These are phyloP conservation scores for Colletotrichum shisoi DNA, from an alignment of 2,329 filamentous ascomycete species.

Conservation along the genomic window DNA sequence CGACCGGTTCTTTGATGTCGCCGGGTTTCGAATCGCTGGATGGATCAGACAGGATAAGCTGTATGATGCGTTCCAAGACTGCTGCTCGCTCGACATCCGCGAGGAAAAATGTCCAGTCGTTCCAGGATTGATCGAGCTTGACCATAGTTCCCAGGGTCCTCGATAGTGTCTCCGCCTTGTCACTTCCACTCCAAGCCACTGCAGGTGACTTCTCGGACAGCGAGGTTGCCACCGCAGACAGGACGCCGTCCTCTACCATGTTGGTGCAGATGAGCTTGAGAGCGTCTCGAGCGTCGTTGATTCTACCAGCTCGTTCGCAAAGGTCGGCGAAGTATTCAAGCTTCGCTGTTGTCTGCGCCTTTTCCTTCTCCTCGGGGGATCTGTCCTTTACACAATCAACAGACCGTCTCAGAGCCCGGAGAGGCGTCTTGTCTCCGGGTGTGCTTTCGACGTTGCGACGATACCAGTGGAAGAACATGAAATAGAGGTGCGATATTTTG, in stretches of 20 bases:
- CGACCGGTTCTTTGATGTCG: conserved; percentile 54
- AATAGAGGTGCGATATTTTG: conserved; percentile 77
- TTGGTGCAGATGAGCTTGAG: conserved; percentile 68
- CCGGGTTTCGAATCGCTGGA: conserved; percentile 46
- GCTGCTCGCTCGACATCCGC: conserved; percentile 62
- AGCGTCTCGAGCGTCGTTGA: conserved; percentile 65
- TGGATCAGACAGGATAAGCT: conserved; percentile 54
- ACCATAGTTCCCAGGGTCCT: conserved; percentile 67
- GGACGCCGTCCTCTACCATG: conserved; percentile 65
- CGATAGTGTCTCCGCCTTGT: conserved; percentile 62
- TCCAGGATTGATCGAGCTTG: conserved; percentile 64
- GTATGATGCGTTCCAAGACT: conserved; percentile 67
- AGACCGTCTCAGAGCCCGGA: conserved; percentile 69
- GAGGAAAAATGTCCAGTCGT: conserved; percentile 65
- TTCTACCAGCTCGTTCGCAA: conserved; percentile 61
- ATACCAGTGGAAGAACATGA: conserved; percentile 56
- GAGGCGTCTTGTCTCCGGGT: conserved; percentile 53
- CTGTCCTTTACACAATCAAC: conserved; percentile 68
- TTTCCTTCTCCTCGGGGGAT: conserved; percentile 62
- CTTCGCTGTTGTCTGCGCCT: conserved; percentile 68
- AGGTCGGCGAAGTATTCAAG: conserved; percentile 72
- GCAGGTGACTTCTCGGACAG: conserved; percentile 60
- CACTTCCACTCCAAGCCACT: conserved; percentile 61
- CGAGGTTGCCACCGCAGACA: conserved; percentile 61
- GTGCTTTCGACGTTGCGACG: conserved; percentile 49